These are phyloP conservation scores for Candida sakaeoensis DNA, from an alignment of 805 yeast genomes.

Conservation along the genomic window DNA sequence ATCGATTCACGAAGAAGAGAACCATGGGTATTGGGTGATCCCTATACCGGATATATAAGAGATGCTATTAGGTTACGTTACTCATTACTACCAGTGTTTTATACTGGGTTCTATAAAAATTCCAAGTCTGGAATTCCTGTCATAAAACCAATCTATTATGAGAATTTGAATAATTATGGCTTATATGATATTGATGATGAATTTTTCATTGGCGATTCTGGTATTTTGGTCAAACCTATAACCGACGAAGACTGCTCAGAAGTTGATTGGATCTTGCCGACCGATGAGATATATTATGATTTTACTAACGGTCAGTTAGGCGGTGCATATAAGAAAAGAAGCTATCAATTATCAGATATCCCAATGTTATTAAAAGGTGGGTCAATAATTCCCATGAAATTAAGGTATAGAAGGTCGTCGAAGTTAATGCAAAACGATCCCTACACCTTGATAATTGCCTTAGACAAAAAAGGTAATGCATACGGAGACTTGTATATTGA, in stretches of 20 bases:
- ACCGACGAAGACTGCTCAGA: constrained; percentile 47
- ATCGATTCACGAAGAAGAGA: constrained; percentile 90
- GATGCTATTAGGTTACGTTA: constrained; percentile 75
- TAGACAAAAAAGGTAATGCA: constrained; percentile 48
- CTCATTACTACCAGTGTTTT: constrained; percentile 69
- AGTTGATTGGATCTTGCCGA: constrained; percentile 51
- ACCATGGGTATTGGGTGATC: constrained; percentile 83
- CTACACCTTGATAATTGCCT: constrained; percentile 66
- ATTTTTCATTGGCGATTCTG: constrained; percentile 71
- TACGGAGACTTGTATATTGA: constrained; percentile 67
- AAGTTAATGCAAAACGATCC: constrained; percentile 77
- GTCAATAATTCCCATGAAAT: constrained; percentile 60
- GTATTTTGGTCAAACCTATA: constrained; percentile 78
- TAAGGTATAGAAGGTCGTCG: constrained; percentile 76
- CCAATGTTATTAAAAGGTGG: constrained; percentile 84
- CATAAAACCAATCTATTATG: constrained; percentile 63
- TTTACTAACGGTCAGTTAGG: constrained; percentile 35
- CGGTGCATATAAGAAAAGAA: constrained; percentile 2
- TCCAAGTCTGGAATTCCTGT: constrained; percentile 65
- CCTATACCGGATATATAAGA: constrained; percentile 60
- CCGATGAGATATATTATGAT: constrained; percentile 52
- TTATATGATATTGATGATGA: constrained; percentile 71
- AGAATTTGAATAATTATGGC: constrained; percentile 42
- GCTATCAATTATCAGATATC: constrained; percentile 49
- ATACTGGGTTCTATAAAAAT: constrained; percentile 72